Percentiles rank a stretch among this genome's conserved stretches.
These are phyloP conservation scores for Vaccinium vitisidaea DNA, from an alignment of 148 eudicot genomes.

Conservation along the genomic window DNA sequence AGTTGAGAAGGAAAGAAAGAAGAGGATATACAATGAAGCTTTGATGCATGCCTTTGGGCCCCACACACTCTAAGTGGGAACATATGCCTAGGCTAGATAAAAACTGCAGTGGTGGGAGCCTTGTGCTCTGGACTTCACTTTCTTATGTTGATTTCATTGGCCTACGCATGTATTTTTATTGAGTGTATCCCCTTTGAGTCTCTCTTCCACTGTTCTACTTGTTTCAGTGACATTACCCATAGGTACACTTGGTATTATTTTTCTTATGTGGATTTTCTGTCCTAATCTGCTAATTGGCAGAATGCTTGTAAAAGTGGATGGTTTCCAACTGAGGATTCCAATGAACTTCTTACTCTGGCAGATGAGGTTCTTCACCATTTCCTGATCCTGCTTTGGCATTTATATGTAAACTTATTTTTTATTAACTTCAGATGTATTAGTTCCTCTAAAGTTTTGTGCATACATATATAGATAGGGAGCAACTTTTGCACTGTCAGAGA, in stretches of 20 bases:
- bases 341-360: constrained; percentile 60
- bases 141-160: neutral
- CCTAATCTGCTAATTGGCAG: constrained; percentile 30
- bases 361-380: constrained; percentile 51
- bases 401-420: neutral
- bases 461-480: constrained; percentile 41
- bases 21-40: neutral
- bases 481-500: constrained; percentile 44
- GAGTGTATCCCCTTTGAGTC: neutral
- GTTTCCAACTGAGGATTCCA: constrained; percentile 55
- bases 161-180: neutral
- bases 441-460: constrained; percentile 3
- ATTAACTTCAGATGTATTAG: neutral
- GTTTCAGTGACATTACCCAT: neutral
- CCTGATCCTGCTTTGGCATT: neutral
- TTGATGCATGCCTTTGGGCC: neutral
- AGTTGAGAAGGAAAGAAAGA: neutral
- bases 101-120: neutral
- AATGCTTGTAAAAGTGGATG: constrained; percentile 81
- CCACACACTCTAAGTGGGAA: neutral
- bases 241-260: neutral
- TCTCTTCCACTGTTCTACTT: neutral
- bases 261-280: neutral
- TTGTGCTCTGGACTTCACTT: neutral
- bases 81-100: neutral